Evolutionary conservation across 75 land plant species (phyloP).

Genomic region (Pinus tabuliformis): DNA sequence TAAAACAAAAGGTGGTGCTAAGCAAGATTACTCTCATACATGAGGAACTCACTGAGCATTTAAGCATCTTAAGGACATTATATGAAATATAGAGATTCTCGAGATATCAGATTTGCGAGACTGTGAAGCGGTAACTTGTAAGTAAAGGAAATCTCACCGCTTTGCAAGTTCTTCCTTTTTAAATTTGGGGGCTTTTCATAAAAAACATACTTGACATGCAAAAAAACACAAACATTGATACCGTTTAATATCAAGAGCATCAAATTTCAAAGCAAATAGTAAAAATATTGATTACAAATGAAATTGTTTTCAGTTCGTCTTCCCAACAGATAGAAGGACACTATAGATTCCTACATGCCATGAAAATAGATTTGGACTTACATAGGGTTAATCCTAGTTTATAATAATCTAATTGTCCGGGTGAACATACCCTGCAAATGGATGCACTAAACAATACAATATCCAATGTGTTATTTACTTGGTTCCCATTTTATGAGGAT

Average conservation of each 20-base stretch:
- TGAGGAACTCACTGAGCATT: not conserved
- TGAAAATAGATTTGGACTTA: slow-evolving; percentile 18
- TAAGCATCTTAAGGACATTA: not conserved
- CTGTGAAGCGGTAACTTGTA: not conserved
- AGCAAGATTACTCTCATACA: not conserved
- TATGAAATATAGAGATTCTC: not conserved
- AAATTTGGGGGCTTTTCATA: slow-evolving; percentile 90
- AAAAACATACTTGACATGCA: slow-evolving; percentile 77
- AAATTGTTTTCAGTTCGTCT: not conserved
- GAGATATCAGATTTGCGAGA: not conserved
- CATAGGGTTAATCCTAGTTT: slow-evolving; percentile 95
- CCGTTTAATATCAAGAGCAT: not conserved
- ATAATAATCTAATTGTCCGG: slow-evolving; percentile 87
- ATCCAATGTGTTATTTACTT: not conserved
- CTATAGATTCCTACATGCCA: not conserved
- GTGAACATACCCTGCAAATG: slow-evolving; percentile 96
- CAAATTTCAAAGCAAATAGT: not conserved
- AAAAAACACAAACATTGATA: not conserved
- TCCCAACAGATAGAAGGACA: not conserved
- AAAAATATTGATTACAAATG: not conserved
- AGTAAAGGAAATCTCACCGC: slow-evolving; percentile 33
- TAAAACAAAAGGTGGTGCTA: not conserved
- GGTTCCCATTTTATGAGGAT: not conserved
- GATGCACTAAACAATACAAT: slow-evolving; percentile 32
- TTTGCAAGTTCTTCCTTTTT: slow-evolving; percentile 93